Base-by-base conservation (phyloP, 345 rosid genomes). In the Brassica napus region DNA sequence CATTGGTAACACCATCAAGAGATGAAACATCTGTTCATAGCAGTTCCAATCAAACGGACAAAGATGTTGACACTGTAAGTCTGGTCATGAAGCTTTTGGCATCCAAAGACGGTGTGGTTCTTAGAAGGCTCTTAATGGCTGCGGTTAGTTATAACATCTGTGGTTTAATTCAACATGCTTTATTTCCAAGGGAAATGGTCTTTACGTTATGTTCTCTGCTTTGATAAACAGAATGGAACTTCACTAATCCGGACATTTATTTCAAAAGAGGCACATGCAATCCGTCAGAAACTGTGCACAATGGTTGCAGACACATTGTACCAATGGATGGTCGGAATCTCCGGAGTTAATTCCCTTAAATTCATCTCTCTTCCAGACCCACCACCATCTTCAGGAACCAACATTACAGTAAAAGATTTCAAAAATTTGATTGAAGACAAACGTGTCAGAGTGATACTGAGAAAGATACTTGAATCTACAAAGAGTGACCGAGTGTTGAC, bases 121-220 rank as follows among this genome's bases (percentile, higher is more conserved):
- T 94, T 49, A 86, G 98, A 79, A 89, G 89, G 78, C 94, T 94
- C 78, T 70, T 94, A 75, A 85, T 94, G 97, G 89, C 97, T 71
- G 98, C 93, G 62, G 98, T 92, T 71, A 88, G 95, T 89, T 65
- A 65, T 65, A 32, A 82, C 61, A 57, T 57, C 15, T 24, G 64
- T 66, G 23, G 32, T 65, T 79, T 28, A 31, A 57, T 26, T 67
- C 30, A 5, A 31, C 31, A 18, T 32, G 1, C 9, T 57, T 28
- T 14, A 15, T 18, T 12, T 54, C 7, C 8, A 23, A 8, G 49
- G 66, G 18, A n/a, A 15, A 30, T 23, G 30, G 49, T 34, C 1
- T 9, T 47, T 3, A 52, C 26, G 58, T 66, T 21, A 14, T 57
- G 49, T 54, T 80, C 75, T 70, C 74, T 83, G 67, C 75, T 72